Conservation (phyloP, 1,284 basidiomycete species). For the Fistulinella cinereoalba region DNA sequence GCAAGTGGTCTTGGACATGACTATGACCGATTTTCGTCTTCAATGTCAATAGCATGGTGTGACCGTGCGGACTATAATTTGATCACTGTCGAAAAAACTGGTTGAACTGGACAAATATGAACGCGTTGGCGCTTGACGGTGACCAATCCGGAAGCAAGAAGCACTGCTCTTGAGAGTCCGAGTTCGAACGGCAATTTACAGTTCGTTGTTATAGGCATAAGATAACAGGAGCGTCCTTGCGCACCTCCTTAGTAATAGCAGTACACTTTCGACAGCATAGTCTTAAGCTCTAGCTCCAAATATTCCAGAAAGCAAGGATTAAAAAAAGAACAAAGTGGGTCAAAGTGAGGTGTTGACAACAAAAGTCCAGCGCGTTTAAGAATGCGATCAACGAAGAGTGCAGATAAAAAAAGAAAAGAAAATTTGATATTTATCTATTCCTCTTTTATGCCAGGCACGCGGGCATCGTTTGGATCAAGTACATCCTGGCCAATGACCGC, state of each 20-base stretch:
- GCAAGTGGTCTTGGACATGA: no score
- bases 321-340: neutral
- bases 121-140: no score
- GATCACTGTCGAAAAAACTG: no score
- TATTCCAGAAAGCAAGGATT: constrained; percentile 1
- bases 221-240: constrained; percentile 9
- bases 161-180: no score
- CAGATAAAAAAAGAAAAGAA: neutral
- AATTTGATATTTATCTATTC: constrained; percentile 9
- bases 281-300: constrained; percentile 11
- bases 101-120: no score
- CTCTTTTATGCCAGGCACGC: constrained; percentile 22
- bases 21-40: no score
- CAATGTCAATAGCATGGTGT: no score
- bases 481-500: constrained; percentile 12
- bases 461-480: constrained; percentile 14
- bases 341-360: no score
- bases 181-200: no score
- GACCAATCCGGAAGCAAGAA: no score
- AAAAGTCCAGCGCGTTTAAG: constrained; percentile 3
- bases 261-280: constrained; percentile 8
- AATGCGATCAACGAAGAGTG: neutral
- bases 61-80: no score
- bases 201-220: no score
- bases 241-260: constrained; percentile 12